These are phyloP conservation scores for Rhodofomes roseus DNA, from an alignment of 1,284 basidiomycete genomes.

Conservation along the genomic window DNA sequence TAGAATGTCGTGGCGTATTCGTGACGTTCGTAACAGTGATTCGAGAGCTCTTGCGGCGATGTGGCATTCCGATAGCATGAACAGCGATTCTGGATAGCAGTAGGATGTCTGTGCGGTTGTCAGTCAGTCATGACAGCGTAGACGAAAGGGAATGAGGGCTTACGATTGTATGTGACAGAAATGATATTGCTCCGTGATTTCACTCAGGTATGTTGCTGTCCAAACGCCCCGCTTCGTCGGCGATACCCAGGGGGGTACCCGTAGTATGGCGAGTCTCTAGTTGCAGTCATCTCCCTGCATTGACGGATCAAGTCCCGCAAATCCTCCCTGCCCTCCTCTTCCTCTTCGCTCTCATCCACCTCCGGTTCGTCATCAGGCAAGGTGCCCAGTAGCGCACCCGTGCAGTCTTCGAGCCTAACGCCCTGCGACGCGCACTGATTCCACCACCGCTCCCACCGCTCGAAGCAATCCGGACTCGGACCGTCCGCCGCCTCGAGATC, in stretches of 20 bases:
- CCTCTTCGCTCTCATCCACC: slow-evolving; percentile 32
- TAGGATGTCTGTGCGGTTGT: background rate
- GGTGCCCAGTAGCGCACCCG: slow-evolving; percentile 53
- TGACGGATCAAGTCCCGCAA: slow-evolving; percentile 46
- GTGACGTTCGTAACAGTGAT: background rate
- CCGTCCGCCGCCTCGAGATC: slow-evolving; percentile 54
- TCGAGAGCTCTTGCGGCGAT: background rate
- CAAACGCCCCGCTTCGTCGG: background rate
- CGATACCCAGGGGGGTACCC: slow-evolving; percentile 1
- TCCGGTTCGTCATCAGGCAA: slow-evolving; percentile 43
- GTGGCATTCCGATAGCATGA: background rate
- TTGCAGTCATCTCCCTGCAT: slow-evolving; percentile 40
- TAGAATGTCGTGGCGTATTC: background rate
- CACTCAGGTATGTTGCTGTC: background rate
- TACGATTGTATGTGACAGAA: background rate
- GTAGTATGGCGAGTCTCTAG: background rate
- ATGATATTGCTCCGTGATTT: background rate
- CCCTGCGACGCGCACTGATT: slow-evolving; percentile 41
- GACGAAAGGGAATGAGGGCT: too few relatives aligned
- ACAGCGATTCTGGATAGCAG: background rate
- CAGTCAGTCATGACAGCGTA: background rate
- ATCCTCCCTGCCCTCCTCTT: slow-evolving; percentile 26
- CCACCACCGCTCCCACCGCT: slow-evolving; percentile 73
- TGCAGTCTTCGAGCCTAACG: slow-evolving; percentile 64
- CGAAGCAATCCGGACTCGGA: slow-evolving; percentile 41